These are phyloP conservation scores for Limnanthes douglasii DNA, from an alignment of 345 rosid species.

Conservation along the genomic window DNA sequence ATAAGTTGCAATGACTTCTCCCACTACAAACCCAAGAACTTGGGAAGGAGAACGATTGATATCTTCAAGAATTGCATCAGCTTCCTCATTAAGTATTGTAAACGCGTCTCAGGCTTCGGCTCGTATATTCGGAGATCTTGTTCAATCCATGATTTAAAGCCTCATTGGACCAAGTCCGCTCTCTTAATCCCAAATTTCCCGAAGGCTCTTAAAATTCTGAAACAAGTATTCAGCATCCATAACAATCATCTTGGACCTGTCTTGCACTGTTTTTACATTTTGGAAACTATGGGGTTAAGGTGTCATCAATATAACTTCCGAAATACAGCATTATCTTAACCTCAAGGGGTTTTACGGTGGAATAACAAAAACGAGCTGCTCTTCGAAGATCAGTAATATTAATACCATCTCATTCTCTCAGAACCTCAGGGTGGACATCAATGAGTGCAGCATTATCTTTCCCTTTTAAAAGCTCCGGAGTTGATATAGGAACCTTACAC, in stretches of 20 bases:
- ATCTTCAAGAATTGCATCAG: conserved; percentile 80
- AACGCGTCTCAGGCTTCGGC: conserved; percentile 74
- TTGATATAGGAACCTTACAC: conserved; percentile 43
- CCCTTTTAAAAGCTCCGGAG: conserved; percentile 56
- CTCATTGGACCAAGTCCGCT: conserved; percentile 72
- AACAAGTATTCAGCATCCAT: conserved; percentile 80
- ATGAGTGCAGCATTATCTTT: conserved; percentile 57
- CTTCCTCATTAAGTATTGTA: conserved; percentile 81
- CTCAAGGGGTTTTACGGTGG: conserved; percentile 62
- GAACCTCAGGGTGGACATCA: conserved; percentile 86
- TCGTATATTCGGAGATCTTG: conserved; percentile 68
- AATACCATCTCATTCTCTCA: conserved; percentile 82
- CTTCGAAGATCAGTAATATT: conserved; percentile 93
- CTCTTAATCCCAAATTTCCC: conserved; percentile 73
- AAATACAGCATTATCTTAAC: conserved; percentile 59
- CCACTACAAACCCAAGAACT: conserved; percentile 63
- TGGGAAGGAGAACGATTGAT: conserved; percentile 65
- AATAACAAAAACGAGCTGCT: conserved; percentile 71
- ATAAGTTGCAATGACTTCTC: conserved; percentile 74
- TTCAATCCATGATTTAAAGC: conserved; percentile 71
- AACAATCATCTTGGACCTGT: conserved; percentile 84
- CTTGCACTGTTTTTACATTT: conserved; percentile 77
- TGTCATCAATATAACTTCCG: conserved; percentile 59
- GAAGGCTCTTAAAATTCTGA: conserved; percentile 83
- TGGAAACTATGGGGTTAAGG: conserved; percentile 44